Evolutionary conservation across 306 rosid genomes (phyloP), one percentile per base, ranked within the genome.

Genomic region (Begonia loranthoides): DNA sequence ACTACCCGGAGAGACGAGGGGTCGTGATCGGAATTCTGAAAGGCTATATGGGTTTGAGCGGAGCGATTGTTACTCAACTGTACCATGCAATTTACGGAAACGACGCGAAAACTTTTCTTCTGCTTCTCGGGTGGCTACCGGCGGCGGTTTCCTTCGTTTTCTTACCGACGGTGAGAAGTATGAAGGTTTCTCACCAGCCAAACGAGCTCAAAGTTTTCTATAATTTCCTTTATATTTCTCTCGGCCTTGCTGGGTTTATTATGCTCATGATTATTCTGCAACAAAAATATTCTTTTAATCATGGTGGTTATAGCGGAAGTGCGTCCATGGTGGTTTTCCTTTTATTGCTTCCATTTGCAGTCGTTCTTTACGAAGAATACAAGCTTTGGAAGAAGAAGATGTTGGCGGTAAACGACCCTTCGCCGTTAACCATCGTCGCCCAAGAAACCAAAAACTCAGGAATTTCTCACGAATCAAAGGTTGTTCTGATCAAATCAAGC

Each of bases 101-200:
- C 5, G 80, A 87, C 9, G 34, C 79, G 0, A 77, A 71, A 15
- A 58, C 72, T 24, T 57, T 82, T 61, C 73, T 81, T 60, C 19
- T 82, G 19, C 75, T 87, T 54, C 70, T 79, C 3, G 86, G 68
- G 0, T 87, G 93, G 95, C 79, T 87, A 24, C 95, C 95, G 0
- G 74, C 87, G 0, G 89, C 72, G 14, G 60, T 76, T 2, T 77
- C 95, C 39, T 73, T 79, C 1, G 44, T 11, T 45, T 87, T 87
- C 47, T 62, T 82, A 0, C 52, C 76, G 24, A 76, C 81, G n/a
- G 46, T 82, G 49, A 70, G 87, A 0, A 64, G 66, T 50, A 70
- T 79, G 46, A 77, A 57, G 21, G 79, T 73, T 0, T 60, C 57
- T 17, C 63, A 49, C 2, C 70, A 63, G 17, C 56, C 58, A 0